Evolutionary conservation across 371 early-diverging fungal genomes (phyloP).

Genomic region (Apophysomyces sp.): DNA sequence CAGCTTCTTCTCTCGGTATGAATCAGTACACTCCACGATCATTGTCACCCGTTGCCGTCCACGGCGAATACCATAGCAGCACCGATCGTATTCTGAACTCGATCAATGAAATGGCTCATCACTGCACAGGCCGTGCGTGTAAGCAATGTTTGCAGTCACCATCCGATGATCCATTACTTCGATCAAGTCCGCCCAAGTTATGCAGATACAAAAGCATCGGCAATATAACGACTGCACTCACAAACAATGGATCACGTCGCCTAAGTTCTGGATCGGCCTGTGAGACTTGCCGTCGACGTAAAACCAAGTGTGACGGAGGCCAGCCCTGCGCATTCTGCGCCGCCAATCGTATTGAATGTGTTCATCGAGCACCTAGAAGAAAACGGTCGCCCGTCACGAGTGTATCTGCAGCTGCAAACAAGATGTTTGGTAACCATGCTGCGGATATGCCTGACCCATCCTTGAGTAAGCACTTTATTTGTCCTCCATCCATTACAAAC

Average conservation of each 20-base stretch:
- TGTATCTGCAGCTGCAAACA: not conserved
- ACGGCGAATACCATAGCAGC: not conserved
- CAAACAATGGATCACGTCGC: slow-evolving; percentile 22
- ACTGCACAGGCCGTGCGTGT: not conserved
- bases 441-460: not conserved
- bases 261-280: slow-evolving; percentile 46
- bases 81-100: not conserved
- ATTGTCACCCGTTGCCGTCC: not conserved
- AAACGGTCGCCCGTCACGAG: slow-evolving; percentile 15
- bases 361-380: slow-evolving; percentile 27
- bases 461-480: not conserved
- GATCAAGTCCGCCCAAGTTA: not conserved
- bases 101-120: not conserved
- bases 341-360: slow-evolving; percentile 31
- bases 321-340: slow-evolving; percentile 44
- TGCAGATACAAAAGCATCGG: not conserved
- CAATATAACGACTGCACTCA: not conserved
- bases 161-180: not conserved
- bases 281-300: slow-evolving; percentile 43
- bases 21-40: not conserved
- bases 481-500: not conserved
- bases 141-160: not conserved
- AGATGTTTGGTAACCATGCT: not conserved
- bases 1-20: not conserved
- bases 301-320: slow-evolving; percentile 47